Evolutionary conservation across 2,329 filamentous ascomycete genomes (phyloP).

Genomic region (Trichophyton mentagrophytes): DNA sequence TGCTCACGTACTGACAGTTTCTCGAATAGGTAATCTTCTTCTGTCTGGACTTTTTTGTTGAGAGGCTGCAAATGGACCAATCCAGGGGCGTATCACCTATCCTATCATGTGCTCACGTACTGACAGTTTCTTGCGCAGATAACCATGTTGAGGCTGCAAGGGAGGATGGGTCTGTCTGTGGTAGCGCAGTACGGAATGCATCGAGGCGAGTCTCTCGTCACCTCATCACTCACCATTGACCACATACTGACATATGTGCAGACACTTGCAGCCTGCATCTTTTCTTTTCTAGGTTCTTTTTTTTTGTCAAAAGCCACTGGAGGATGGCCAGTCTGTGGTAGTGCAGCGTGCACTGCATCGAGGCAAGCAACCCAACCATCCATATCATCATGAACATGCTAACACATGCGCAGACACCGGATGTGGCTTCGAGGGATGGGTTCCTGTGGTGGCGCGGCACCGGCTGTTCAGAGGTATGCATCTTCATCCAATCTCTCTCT

Average conservation of each 20-base stretch:
- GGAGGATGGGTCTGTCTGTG: neutral
- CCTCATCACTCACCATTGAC: too few species aligned
- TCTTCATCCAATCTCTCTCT: too few species aligned
- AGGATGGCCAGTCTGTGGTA: neutral
- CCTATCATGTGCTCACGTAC: too few species aligned
- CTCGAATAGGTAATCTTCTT: too few species aligned
- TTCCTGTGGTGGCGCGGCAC: neutral
- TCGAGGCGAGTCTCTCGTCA: neutral
- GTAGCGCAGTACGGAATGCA: neutral
- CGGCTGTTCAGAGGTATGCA: conserved; percentile 1
- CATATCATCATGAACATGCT: neutral
- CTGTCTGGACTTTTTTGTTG: too few species aligned
- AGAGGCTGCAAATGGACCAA: too few species aligned
- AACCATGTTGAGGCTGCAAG: too few species aligned
- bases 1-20: too few species aligned
- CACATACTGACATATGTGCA: neutral
- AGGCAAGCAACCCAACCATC: neutral
- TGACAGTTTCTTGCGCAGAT: too few species aligned
- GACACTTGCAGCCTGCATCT: neutral
- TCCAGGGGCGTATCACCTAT: too few species aligned
- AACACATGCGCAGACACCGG: neutral
- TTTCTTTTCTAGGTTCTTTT: neutral
- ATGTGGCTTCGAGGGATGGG: neutral
- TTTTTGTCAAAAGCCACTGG: neutral
- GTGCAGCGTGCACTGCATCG: neutral